Conservation (phyloP, 805 yeast species). For the Yamadazyma sp. region DNA sequence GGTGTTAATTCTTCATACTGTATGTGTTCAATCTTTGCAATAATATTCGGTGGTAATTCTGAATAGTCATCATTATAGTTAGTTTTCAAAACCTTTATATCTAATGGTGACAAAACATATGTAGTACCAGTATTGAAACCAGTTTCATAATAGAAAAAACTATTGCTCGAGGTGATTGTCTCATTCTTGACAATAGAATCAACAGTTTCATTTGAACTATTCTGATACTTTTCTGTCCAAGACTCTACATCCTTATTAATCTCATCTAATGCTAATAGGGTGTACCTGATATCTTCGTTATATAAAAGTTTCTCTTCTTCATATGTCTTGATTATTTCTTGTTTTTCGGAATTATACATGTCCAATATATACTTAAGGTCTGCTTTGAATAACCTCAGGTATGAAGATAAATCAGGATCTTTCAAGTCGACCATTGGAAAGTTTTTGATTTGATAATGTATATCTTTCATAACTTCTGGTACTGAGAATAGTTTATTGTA, state of each 20-base stretch:
- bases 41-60: constrained; percentile 63
- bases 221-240: constrained; percentile 22
- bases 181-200: constrained; percentile 9
- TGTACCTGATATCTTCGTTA: constrained; percentile 56
- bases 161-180: constrained; percentile 35
- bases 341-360: constrained; percentile 60
- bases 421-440: constrained; percentile 53
- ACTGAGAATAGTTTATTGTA: constrained; percentile 49
- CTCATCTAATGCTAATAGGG: constrained; percentile 51
- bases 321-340: constrained; percentile 46
- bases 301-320: constrained; percentile 59
- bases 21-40: constrained; percentile 66
- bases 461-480: constrained; percentile 33
- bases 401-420: constrained; percentile 32
- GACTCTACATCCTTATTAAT: constrained; percentile 46
- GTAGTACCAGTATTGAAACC: constrained; percentile 61
- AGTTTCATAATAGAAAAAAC: constrained; percentile 76
- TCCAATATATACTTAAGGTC: constrained; percentile 49
- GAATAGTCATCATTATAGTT: constrained; percentile 56
- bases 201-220: neutral
- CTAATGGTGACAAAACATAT: constrained; percentile 74
- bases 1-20: constrained; percentile 62
- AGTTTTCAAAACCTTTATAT: constrained; percentile 65
- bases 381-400: constrained; percentile 70
- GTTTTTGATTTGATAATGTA: constrained; percentile 19